phyloP scores from a whole-genome alignment of 352 stramenopile species.

The Globisporangium echinulatum region DNA sequence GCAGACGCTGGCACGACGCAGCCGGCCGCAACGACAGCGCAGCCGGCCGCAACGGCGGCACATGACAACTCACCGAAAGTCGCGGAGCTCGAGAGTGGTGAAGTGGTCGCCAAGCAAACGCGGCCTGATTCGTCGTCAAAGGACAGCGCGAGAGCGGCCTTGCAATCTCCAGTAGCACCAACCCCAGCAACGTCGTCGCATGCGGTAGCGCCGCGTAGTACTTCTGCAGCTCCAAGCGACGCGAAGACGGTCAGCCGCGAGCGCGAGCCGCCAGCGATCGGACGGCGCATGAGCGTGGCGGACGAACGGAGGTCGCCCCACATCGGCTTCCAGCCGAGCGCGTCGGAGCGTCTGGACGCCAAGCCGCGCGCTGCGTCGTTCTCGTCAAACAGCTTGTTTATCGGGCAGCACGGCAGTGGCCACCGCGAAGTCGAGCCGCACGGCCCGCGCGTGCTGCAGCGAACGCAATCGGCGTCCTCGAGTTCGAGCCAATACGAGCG shows the following conservation, averaged over 20 bases:
- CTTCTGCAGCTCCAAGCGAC: not conserved
- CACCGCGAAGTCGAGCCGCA: not conserved
- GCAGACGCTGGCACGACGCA: not conserved
- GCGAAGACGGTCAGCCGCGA: not conserved
- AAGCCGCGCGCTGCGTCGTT: conserved; percentile 38
- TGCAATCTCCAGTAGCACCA: not conserved
- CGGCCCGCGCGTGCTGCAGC: conserved; percentile 3
- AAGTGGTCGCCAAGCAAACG: not conserved
- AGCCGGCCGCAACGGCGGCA: not conserved
- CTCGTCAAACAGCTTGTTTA: conserved; percentile 15
- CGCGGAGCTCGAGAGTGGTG: not conserved
- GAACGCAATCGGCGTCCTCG: conserved; percentile 10
- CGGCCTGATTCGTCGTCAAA: not conserved
- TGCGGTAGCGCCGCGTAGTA: not conserved
- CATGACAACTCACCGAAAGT: not conserved
- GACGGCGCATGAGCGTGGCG: conserved; percentile 7
- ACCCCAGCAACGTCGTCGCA: not conserved
- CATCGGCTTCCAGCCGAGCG: conserved; percentile 7
- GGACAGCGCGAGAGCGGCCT: not conserved
- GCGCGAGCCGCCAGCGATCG: not conserved
- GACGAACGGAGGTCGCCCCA: conserved; percentile 24
- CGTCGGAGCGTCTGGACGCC: conserved; percentile 9
- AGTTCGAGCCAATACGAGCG: conserved; percentile 11
- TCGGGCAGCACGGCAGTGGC: not conserved
- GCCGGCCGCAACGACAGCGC: not conserved